These are phyloP conservation scores for Coleophoma crateriformis DNA, from an alignment of 2,329 filamentous ascomycete genomes.

Conservation along the genomic window DNA sequence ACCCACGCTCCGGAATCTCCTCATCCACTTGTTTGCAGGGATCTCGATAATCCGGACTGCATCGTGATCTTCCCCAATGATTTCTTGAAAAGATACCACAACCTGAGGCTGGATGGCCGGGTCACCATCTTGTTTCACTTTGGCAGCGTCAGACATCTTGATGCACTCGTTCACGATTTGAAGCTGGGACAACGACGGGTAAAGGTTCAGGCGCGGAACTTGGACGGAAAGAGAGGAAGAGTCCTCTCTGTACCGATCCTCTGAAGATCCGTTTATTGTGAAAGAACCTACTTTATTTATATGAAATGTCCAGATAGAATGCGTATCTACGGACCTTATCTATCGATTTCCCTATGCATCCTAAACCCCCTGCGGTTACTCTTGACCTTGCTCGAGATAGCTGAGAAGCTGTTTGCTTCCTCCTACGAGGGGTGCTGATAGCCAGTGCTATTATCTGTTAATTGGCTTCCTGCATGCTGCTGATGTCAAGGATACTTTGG, in stretches of 20 bases:
- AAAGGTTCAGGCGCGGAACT: no score
- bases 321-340: not conserved
- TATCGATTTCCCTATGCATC: not conserved
- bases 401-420: no score
- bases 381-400: no score
- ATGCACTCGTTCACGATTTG: not conserved
- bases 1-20: not conserved
- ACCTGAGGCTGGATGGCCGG: not conserved
- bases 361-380: no score
- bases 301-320: not conserved
- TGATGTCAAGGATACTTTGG: no score
- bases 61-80: not conserved
- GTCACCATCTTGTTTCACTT: not conserved
- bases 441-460: no score
- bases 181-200: not conserved
- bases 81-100: not conserved
- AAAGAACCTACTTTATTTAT: not conserved
- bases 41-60: not conserved
- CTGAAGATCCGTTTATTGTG: not conserved
- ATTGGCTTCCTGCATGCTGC: no score
- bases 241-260: no score
- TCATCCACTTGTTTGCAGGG: not conserved
- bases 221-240: no score
- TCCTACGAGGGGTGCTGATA: no score
- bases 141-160: not conserved